Percentiles rank a stretch among this genome's conserved stretches.
Conservation (phyloP, 164 flowering plant species). For the Magnolia changhungtana region DNA sequence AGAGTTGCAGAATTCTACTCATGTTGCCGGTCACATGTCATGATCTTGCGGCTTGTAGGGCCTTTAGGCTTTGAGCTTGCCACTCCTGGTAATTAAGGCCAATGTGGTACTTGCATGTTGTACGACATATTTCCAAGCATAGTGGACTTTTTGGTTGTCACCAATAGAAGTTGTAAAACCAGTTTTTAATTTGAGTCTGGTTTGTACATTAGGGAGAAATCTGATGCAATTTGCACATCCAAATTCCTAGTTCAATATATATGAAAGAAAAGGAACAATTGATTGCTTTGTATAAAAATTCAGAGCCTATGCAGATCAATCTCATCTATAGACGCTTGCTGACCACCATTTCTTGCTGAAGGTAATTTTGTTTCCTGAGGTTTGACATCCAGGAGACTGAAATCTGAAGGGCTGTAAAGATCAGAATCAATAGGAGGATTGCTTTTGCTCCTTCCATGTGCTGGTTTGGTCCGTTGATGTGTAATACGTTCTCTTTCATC, state of each 20-base stretch:
- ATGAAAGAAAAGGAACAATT: neutral
- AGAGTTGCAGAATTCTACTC: too few relatives aligned
- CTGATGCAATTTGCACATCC: too few relatives aligned
- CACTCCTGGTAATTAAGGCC: too few relatives aligned
- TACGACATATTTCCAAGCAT: too few relatives aligned
- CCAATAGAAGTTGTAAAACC: too few relatives aligned
- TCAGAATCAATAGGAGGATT: conserved; percentile 36
- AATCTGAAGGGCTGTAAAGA: conserved; percentile 20
- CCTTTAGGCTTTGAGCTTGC: too few relatives aligned
- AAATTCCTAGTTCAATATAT: neutral
- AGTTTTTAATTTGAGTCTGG: neutral
- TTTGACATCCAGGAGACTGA: conserved; percentile 13
- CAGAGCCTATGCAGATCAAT: conserved; percentile 12
- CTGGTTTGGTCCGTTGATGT: conserved; percentile 9
- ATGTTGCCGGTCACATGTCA: too few relatives aligned
- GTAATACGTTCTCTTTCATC: conserved; percentile 14
- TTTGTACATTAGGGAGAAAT: too few relatives aligned
- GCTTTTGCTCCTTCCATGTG: conserved; percentile 45
- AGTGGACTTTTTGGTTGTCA: too few relatives aligned
- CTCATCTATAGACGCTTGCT: neutral
- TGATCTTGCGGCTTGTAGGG: too few relatives aligned
- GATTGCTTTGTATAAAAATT: neutral
- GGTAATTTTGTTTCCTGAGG: conserved; percentile 10
- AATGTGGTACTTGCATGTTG: too few relatives aligned
- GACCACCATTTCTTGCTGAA: conserved; percentile 14